These are phyloP conservation scores for Sporobolomyces pararoseus DNA, from an alignment of 768 basidiomycete genomes.

Conservation along the genomic window DNA sequence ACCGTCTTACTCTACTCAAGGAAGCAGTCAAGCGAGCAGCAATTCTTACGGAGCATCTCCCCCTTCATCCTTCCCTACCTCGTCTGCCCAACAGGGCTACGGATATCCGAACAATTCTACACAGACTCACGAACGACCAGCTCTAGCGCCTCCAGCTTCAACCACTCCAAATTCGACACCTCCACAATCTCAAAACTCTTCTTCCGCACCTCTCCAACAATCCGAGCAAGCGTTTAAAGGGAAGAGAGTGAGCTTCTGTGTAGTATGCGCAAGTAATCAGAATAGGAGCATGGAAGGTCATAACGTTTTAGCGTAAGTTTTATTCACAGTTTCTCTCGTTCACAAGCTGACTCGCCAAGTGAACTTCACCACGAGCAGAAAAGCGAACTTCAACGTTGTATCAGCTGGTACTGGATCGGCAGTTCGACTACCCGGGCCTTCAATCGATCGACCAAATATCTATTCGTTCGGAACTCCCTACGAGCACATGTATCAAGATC, in stretches of 20 bases:
- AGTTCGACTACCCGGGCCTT: slow-evolving; percentile 89
- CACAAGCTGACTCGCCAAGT: neutral
- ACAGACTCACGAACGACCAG: neutral
- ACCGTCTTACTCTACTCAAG: neutral
- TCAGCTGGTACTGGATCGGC: slow-evolving; percentile 96
- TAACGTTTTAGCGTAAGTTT: slow-evolving; percentile 73
- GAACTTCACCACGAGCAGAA: slow-evolving; percentile 56
- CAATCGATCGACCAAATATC: slow-evolving; percentile 96
- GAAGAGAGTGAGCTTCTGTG: slow-evolving; percentile 66
- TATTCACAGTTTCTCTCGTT: neutral
- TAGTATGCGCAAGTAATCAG: slow-evolving; percentile 93
- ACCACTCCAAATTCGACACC: slow-evolving; percentile 20
- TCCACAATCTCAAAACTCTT: slow-evolving; percentile 6
- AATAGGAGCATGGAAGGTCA: slow-evolving; percentile 80
- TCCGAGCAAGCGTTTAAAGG: neutral
- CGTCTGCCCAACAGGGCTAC: neutral
- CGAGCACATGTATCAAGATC: slow-evolving; percentile 87
- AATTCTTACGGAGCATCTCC: slow-evolving; percentile 2
- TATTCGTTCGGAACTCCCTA: slow-evolving; percentile 97
- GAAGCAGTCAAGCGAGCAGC: neutral
- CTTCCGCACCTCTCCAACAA: slow-evolving; percentile 1
- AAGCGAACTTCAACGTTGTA: slow-evolving; percentile 84
- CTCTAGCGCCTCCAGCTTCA: neutral
- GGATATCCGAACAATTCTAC: neutral
- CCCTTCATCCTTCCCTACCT: neutral